phyloP scores from a whole-genome alignment of 129 eudicot species.

The Artemisia annua region DNA sequence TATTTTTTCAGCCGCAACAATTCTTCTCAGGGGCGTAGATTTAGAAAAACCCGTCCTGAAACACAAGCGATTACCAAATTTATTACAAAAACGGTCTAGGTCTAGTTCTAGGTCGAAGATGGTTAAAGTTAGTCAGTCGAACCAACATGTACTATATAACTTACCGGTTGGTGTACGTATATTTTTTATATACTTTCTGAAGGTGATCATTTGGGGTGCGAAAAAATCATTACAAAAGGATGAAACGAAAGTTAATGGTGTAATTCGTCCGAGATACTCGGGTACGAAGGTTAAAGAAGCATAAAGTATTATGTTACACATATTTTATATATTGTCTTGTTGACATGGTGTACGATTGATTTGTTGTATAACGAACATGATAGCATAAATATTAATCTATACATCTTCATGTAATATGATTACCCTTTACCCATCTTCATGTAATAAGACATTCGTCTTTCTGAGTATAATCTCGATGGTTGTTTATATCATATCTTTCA shows the following conservation, averaged over 20 bases:
- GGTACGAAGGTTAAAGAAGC: slow-evolving; percentile 27
- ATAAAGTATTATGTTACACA: background rate
- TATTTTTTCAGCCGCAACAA: too few species aligned
- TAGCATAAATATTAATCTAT: too few species aligned
- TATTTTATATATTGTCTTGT: background rate
- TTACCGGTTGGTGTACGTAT: slow-evolving; percentile 25
- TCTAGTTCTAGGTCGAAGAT: background rate
- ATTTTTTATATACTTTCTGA: slow-evolving; percentile 26
- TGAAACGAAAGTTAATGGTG: slow-evolving; percentile 17
- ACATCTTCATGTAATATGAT: too few species aligned
- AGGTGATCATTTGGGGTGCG: slow-evolving; percentile 25
- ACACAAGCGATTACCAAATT: slow-evolving; percentile 17
- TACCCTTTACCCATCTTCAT: too few species aligned
- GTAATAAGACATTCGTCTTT: too few species aligned
- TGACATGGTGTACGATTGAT: background rate
- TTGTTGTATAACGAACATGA: background rate
- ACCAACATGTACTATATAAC: slow-evolving; percentile 2
- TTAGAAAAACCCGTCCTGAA: background rate
- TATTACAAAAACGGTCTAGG: slow-evolving; percentile 7
- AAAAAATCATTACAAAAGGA: slow-evolving; percentile 11
- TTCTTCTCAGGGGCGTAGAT: too few species aligned
- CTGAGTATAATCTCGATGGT: too few species aligned
- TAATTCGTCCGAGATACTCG: background rate
- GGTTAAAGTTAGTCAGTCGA: slow-evolving; percentile 3
- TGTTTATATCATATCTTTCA: too few species aligned